Base-by-base conservation (phyloP, 768 basidiomycete species). In the Leccinum ochraceum region DNA sequence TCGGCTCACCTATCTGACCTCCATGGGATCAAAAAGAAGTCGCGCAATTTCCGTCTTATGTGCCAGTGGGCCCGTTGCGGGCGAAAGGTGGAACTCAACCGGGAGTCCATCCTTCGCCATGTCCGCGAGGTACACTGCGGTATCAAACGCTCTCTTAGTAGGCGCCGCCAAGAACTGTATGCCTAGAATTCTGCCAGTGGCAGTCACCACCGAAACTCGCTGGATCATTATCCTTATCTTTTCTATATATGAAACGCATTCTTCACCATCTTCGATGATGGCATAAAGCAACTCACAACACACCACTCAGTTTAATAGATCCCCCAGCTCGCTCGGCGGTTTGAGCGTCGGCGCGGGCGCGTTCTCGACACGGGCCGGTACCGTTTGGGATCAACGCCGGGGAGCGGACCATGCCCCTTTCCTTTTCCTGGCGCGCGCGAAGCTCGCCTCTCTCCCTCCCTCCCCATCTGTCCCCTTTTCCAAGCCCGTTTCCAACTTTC, bases 311-410 rank as follows among this genome's bases (percentile, higher is more conserved):
- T 30, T 30, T 24, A 2, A 69, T 75, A 20, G 77, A 22, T 81
- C 79, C 0, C 81, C 81, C 22, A 54, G 72, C 39, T 74, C 73
- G 4, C 34, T 71, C 24, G 67, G 71, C 2, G 65, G 70, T 0
- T 71, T 69, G 39, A 72, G 68, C 54, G 63, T 64, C 22, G 71
- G 71, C 22, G 72, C 53, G 1, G 65, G 67, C 10, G 66, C 73
- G 6, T 67, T 76, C 74, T 16, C 69, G 73, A 0, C 69, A 72
- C n/a, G 75, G 71, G 3, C 72, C 68, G 8, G 56, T 73, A 7
- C 73, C 65, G 4, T 76, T 72, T 63, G 61, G 66, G 1, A 73
- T 74, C 63, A 74, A 74, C 22, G 68, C 66, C 0, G 3, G 72
- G 70, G 5, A 39, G 37, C 63, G 77, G 78, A 56, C 80, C 67